These are phyloP conservation scores for Exidia glandulosa DNA, from an alignment of 768 basidiomycete genomes.

Conservation along the genomic window DNA sequence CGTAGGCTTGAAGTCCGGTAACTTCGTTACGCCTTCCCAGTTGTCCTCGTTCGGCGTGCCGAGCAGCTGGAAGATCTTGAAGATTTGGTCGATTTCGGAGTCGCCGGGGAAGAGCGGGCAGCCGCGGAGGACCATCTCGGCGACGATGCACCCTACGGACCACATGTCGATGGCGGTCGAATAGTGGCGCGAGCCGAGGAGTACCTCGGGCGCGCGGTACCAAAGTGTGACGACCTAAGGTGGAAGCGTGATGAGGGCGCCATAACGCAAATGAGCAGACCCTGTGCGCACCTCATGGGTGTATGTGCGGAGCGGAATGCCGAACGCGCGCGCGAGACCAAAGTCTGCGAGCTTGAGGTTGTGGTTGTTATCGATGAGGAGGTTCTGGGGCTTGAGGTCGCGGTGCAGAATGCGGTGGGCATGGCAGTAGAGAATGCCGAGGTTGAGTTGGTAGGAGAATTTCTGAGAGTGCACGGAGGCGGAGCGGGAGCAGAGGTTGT, in stretches of 20 bases:
- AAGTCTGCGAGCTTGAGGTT: slow-evolving; percentile 97
- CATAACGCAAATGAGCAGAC: slow-evolving; percentile 7
- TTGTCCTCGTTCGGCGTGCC: slow-evolving; percentile 86
- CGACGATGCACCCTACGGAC: slow-evolving; percentile 98
- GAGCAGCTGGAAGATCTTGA: slow-evolving; percentile 98
- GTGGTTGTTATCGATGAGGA: slow-evolving; percentile 78
- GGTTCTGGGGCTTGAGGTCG: slow-evolving; percentile 92
- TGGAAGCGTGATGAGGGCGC: background rate
- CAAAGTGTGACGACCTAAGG: slow-evolving; percentile 92
- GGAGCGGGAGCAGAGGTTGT: background rate
- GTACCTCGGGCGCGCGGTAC: slow-evolving; percentile 97
- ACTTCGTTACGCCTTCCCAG: slow-evolving; percentile 81
- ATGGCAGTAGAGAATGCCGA: slow-evolving; percentile 89
- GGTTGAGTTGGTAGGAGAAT: slow-evolving; percentile 89
- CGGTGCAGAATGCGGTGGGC: slow-evolving; percentile 91
- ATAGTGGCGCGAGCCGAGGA: slow-evolving; percentile 92
- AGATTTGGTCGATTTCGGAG: slow-evolving; percentile 99
- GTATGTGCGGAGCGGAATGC: slow-evolving; percentile 95
- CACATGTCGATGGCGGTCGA: slow-evolving; percentile 99
- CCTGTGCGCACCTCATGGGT: slow-evolving; percentile 96
- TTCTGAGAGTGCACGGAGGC: slow-evolving; percentile 41
- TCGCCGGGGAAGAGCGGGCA: slow-evolving; percentile 81
- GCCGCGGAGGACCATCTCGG: slow-evolving; percentile 94
- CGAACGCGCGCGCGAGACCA: slow-evolving; percentile 91
- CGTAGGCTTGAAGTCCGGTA: slow-evolving; percentile 93